These are phyloP conservation scores for Leucogyrophana mollusca DNA, from an alignment of 768 basidiomycete species.

Conservation along the genomic window DNA sequence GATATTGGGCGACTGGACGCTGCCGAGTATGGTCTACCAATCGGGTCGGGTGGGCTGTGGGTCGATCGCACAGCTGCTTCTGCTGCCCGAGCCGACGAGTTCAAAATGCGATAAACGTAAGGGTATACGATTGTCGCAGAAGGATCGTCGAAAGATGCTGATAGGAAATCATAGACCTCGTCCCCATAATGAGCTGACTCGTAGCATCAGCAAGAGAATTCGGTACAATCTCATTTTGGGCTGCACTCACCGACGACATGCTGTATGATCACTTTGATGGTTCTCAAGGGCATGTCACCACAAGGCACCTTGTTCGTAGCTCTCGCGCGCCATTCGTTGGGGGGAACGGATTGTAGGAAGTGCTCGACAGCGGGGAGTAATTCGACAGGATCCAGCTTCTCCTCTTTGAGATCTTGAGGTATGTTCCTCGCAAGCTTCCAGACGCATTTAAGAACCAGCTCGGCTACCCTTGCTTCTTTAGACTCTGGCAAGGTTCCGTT, in stretches of 20 bases:
- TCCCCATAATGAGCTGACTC: slow-evolving; percentile 76
- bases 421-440: slow-evolving; percentile 98
- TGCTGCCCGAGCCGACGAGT: slow-evolving; percentile 54
- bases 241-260: slow-evolving; percentile 89
- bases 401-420: slow-evolving; percentile 83
- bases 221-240: slow-evolving; percentile 1
- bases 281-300: slow-evolving; percentile 96
- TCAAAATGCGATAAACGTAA: slow-evolving; percentile 90
- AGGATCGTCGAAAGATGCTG: slow-evolving; percentile 91
- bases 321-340: slow-evolving; percentile 93
- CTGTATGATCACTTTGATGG: slow-evolving; percentile 98
- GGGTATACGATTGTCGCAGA: slow-evolving; percentile 97
- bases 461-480: slow-evolving; percentile 85
- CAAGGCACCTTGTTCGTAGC: slow-evolving; percentile 90
- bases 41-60: slow-evolving; percentile 33
- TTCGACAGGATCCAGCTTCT: slow-evolving; percentile 80
- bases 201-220: slow-evolving; percentile 12
- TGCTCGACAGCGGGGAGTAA: slow-evolving; percentile 91
- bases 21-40: slow-evolving; percentile 51
- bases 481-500: slow-evolving; percentile 73
- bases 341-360: slow-evolving; percentile 90
- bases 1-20: slow-evolving; percentile 70
- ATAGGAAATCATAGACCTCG: slow-evolving; percentile 87
- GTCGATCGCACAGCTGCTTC: slow-evolving; percentile 23
- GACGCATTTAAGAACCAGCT: slow-evolving; percentile 92